A percentile compares a stretch with the other conserved stretches of the same genome.
phyloP scores from a whole-genome alignment of 768 basidiomycete genomes.

The Termitomyces sp. region DNA sequence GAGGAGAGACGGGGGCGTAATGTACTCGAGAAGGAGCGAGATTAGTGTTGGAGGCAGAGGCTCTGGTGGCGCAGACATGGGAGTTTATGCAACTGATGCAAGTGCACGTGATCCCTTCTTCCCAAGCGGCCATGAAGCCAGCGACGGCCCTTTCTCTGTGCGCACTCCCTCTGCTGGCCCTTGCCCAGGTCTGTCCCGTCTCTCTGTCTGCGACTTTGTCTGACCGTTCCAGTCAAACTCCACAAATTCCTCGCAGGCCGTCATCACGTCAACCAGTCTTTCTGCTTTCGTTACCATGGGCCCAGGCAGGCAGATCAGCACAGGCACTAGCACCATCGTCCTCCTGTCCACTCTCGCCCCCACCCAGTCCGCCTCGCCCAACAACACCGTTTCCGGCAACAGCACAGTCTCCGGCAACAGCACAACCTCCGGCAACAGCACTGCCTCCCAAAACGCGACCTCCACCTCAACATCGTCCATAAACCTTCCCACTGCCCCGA shows the following conservation, averaged over 20 bases:
- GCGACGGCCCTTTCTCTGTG: slow-evolving; percentile 33
- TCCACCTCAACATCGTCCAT: slow-evolving; percentile 36
- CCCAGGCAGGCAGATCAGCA: slow-evolving; percentile 38
- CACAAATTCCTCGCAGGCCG: slow-evolving; percentile 25
- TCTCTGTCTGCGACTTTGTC: neutral
- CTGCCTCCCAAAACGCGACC: slow-evolving; percentile 23
- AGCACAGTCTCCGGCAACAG: slow-evolving; percentile 16
- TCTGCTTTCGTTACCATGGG: slow-evolving; percentile 34
- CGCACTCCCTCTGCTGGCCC: slow-evolving; percentile 35
- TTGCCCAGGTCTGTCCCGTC: slow-evolving; percentile 37
- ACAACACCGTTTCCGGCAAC: slow-evolving; percentile 17
- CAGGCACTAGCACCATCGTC: slow-evolving; percentile 38
- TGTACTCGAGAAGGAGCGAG: slow-evolving; percentile 52
- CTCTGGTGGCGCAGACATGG: neutral
- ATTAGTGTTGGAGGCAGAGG: slow-evolving; percentile 30
- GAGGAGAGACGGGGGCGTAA: slow-evolving; percentile 49
- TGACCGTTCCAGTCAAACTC: slow-evolving; percentile 7
- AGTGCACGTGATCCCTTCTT: slow-evolving; percentile 11
- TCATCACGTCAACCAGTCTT: slow-evolving; percentile 38
- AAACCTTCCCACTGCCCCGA: slow-evolving; percentile 56
- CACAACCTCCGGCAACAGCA: slow-evolving; percentile 20
- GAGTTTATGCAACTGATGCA: neutral
- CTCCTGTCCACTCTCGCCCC: slow-evolving; percentile 40
- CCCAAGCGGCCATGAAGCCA: slow-evolving; percentile 14
- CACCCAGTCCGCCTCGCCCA: slow-evolving; percentile 14